Evolutionary conservation across 1,284 basidiomycete species (phyloP), one percentile per base, ranked within the genome.

Genomic region (Hymenochaete sp.): DNA sequence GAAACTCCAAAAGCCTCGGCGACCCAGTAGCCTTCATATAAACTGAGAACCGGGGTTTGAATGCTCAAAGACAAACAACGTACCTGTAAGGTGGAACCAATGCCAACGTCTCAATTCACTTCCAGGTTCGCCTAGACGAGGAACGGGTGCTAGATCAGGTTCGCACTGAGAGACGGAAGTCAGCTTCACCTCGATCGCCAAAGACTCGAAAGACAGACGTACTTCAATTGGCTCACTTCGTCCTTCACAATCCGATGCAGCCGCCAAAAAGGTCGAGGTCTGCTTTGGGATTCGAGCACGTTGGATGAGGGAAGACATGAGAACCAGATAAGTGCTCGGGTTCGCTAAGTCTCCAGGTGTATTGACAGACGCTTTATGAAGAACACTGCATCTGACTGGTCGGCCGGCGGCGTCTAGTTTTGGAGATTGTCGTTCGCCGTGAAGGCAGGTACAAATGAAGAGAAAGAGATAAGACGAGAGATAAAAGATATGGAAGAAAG

Each of bases 71-170:
- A 35, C 21, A 19, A 6, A 31, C 9, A 16, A 35, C 32, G 5
- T 5, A 35, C 32, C 32, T 19, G 21, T 35, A n/a, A 32, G 29
- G 41, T 16, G 41, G 28, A 21, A 42, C 41, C 41, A 35, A 19
- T 35, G 41, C 50, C 77, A 77, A 0, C 61, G 51, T 18, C 77
- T 73, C 24, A 77, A 77, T 1, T 61, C 52, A 18, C 77, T 72
- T 21, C 77, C 79, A 14, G 42, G 45, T 26, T 49, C 36, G 21
- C 50, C 52, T 5, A 48, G 37, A 9, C 18, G 32, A 68, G 66
- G 4, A 59, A 58, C 28, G 46, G 59, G 41, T 21, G 33, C 28
- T 3, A 42, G 21, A 22, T 42, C 41, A 31, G 28, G 41, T 22
- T 42, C 41, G 29, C 41, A 42, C 41, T 42, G 18, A 18, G 25